Evolutionary conservation across 441 rosid species (phyloP).

Genomic region (Macaranga tanarius): DNA sequence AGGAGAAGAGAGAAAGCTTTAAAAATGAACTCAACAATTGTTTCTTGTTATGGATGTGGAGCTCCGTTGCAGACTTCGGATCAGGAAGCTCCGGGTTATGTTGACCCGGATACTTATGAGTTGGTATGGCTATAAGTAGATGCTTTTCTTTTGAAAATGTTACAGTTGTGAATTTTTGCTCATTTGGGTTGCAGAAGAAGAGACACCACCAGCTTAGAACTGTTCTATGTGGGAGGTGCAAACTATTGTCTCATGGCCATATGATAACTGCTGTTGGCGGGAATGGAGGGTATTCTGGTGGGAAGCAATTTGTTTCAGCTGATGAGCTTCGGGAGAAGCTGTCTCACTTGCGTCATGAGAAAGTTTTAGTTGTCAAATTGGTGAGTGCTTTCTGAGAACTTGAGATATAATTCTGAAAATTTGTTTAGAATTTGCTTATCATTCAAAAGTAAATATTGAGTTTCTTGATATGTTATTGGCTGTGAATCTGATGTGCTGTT

Average conservation of each 20-base stretch:
- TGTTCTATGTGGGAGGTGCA: conserved; percentile 85
- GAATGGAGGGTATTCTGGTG: conserved; percentile 92
- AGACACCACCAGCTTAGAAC: conserved; percentile 88
- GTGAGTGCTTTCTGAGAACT: conserved; percentile 33
- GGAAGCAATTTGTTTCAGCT: conserved; percentile 88
- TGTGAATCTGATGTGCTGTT: neutral
- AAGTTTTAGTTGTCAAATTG: conserved; percentile 77
- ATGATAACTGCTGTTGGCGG: conserved; percentile 99
- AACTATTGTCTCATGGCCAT: conserved; percentile 89
- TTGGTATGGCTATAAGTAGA: conserved; percentile 43
- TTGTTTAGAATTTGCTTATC: neutral
- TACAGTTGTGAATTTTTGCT: neutral
- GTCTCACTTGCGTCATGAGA: conserved; percentile 78
- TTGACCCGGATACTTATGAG: conserved; percentile 59
- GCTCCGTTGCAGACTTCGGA: conserved; percentile 90
- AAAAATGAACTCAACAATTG: conserved; percentile 42
- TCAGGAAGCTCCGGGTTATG: conserved; percentile 77
- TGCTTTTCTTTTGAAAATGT: neutral
- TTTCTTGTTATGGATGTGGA: conserved; percentile 88
- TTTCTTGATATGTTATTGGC: neutral
- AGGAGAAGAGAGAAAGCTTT: conserved; percentile 34
- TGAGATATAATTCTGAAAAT: neutral
- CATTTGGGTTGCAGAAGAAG: conserved; percentile 70
- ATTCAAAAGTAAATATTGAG: neutral
- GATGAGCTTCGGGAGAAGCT: conserved; percentile 87